phyloP scores from a whole-genome alignment of 2,329 filamentous ascomycete species.

The Gaeumannomyces sp. region DNA sequence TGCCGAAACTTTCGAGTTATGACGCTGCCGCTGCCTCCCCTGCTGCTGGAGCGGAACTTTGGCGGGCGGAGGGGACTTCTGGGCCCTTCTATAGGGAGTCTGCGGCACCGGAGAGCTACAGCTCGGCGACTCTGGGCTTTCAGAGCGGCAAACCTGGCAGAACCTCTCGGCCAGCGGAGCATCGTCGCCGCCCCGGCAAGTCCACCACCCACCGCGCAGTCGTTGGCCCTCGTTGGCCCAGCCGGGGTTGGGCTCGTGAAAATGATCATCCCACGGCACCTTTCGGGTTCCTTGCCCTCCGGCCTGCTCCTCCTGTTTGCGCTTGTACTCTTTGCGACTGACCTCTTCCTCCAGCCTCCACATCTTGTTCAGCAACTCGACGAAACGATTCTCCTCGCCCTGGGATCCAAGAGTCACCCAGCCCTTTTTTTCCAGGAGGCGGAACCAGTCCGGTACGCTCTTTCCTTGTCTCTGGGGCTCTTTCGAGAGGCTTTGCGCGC shows the following conservation, averaged over 20 bases:
- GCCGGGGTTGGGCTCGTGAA: conserved; percentile 18
- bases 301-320: not conserved
- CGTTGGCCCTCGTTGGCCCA: conserved; percentile 17
- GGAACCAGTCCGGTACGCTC: conserved; percentile 2
- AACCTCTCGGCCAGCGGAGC: conserved; percentile 12
- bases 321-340: not conserved
- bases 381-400: conserved; percentile 11
- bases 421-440: not conserved
- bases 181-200: conserved; percentile 15
- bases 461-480: not conserved
- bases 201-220: conserved; percentile 21
- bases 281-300: conserved; percentile 1
- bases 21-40: not conserved
- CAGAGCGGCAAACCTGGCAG: conserved; percentile 13
- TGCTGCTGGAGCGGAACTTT: not conserved
- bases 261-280: conserved; percentile 19
- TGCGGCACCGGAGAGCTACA: not conserved
- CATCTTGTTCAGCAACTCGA: conserved; percentile 16
- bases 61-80: not conserved
- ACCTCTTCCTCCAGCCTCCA: conserved; percentile 13
- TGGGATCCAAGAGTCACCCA: not conserved
- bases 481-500: not conserved
- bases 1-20: not conserved
- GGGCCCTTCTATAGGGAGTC: not conserved
- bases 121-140: not conserved